Conservation (phyloP, 2,329 filamentous ascomycete genomes). For the Penicillium sp. region DNA sequence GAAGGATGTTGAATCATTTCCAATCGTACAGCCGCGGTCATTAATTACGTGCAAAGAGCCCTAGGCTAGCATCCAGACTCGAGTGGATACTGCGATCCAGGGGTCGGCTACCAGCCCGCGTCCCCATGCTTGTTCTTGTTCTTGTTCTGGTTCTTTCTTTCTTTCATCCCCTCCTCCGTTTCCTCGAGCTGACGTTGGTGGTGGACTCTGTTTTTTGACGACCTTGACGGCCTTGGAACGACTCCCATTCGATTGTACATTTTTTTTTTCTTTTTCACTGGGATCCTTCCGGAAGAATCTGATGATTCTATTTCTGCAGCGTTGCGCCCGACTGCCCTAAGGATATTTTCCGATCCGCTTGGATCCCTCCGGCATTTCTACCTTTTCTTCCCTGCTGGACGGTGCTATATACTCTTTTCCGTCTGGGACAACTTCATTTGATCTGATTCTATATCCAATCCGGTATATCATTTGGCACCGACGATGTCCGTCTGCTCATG, state of each 20-base stretch:
- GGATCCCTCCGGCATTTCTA: slow-evolving; percentile 10
- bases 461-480: no score
- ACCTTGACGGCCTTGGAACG: no score
- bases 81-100: slow-evolving; percentile 26
- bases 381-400: neutral
- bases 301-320: slow-evolving; percentile 6
- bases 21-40: neutral
- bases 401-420: neutral
- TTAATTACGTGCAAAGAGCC: slow-evolving; percentile 21
- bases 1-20: no score
- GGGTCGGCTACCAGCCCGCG: slow-evolving; percentile 18
- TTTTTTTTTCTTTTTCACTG: slow-evolving; percentile 6
- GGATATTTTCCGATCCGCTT: slow-evolving; percentile 23
- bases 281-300: neutral
- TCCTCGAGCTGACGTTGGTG: slow-evolving; percentile 3
- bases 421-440: no score
- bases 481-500: slow-evolving; percentile 24
- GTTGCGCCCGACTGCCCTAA: slow-evolving; percentile 16
- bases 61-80: slow-evolving; percentile 19
- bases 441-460: no score
- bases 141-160: slow-evolving; percentile 11
- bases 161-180: slow-evolving; percentile 10
- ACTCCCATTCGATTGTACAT: no score
- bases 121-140: no score
- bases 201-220: slow-evolving; percentile 8